phyloP scores from a whole-genome alignment of 495 filamentous ascomycete species.

The Podospora pseudocomata region DNA sequence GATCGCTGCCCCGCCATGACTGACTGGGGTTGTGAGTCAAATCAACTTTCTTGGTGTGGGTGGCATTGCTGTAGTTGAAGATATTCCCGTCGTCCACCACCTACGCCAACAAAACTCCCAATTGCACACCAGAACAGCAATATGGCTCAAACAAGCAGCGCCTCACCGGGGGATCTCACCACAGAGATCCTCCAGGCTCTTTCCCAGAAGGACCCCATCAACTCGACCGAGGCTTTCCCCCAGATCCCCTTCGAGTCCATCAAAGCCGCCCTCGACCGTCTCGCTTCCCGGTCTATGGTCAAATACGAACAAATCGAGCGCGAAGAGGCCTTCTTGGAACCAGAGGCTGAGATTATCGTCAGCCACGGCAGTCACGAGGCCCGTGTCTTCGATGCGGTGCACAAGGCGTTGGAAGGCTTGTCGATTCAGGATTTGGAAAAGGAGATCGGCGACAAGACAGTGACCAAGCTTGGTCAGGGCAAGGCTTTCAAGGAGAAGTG shows the following conservation, averaged over 20 bases:
- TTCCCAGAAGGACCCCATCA: slow-evolving; percentile 59
- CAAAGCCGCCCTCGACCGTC: slow-evolving; percentile 82
- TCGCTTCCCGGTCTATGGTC: slow-evolving; percentile 81
- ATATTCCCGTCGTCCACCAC: not conserved
- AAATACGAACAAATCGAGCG: slow-evolving; percentile 74
- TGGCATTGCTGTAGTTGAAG: not conserved
- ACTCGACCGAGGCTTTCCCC: slow-evolving; percentile 76
- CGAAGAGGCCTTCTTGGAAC: slow-evolving; percentile 73
- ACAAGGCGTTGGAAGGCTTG: slow-evolving; percentile 70
- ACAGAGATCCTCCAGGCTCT: slow-evolving; percentile 64
- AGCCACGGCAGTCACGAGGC: slow-evolving; percentile 90
- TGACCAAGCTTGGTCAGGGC: slow-evolving; percentile 85
- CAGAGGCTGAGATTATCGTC: slow-evolving; percentile 73
- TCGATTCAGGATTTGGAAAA: slow-evolving; percentile 73
- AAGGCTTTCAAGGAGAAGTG: slow-evolving; percentile 96
- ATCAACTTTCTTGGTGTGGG: slow-evolving; percentile 5
- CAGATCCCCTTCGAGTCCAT: slow-evolving; percentile 62
- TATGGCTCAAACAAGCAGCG: slow-evolving; percentile 19
- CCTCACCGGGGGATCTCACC: slow-evolving; percentile 51
- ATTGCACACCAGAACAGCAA: slow-evolving; percentile 7
- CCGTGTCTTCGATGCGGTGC: slow-evolving; percentile 85
- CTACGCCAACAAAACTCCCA: not conserved
- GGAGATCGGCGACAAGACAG: slow-evolving; percentile 74
- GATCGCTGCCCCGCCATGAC: slow-evolving; percentile 20
- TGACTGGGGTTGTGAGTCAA: slow-evolving; percentile 21